A percentile compares a stretch with the other conserved stretches of the same genome.
Conservation (phyloP, 2,329 filamentous ascomycete species). For the Phaeosphaeriaceae sp. region DNA sequence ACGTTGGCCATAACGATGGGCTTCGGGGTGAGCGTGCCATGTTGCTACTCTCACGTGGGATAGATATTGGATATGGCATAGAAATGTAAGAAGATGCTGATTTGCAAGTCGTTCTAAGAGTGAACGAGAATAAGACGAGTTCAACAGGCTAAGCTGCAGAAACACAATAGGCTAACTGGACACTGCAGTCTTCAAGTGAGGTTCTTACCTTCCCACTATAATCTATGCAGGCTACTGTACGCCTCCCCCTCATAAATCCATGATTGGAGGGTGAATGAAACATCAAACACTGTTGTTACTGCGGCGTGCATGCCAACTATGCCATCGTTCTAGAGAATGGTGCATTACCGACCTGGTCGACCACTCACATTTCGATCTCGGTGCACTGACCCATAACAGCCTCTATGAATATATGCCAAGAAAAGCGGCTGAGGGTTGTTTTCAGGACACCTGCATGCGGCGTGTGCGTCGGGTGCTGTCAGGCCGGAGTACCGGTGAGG, state of each 20-base stretch:
- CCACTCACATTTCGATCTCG: slow-evolving; percentile 34
- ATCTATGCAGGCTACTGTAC: slow-evolving; percentile 19
- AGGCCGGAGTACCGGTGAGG: slow-evolving; percentile 25
- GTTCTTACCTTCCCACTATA: slow-evolving; percentile 25
- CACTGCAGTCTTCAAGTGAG: slow-evolving; percentile 8
- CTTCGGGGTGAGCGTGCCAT: slow-evolving; percentile 11
- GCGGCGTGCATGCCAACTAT: slow-evolving; percentile 30
- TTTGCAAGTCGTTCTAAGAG: slow-evolving; percentile 1
- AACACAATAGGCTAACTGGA: slow-evolving; percentile 9
- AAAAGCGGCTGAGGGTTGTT: slow-evolving; percentile 34
- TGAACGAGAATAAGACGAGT: background rate
- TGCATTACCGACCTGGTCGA: slow-evolving; percentile 25
- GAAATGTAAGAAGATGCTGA: slow-evolving; percentile 6
- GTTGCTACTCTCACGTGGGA: slow-evolving; percentile 3
- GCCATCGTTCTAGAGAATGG: slow-evolving; percentile 26
- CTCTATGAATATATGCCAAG: slow-evolving; percentile 31
- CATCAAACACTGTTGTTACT: slow-evolving; percentile 29
- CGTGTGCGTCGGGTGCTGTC: slow-evolving; percentile 27
- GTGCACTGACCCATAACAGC: slow-evolving; percentile 26
- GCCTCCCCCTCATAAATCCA: slow-evolving; percentile 10
- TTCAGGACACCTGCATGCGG: slow-evolving; percentile 27
- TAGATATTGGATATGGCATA: slow-evolving; percentile 27
- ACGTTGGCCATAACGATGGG: slow-evolving; percentile 25
- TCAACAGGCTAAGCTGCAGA: slow-evolving; percentile 1
- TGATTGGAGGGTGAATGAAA: slow-evolving; percentile 28